These are phyloP conservation scores for Kwoniella sp. DNA, from an alignment of 768 basidiomycete genomes.

Conservation along the genomic window DNA sequence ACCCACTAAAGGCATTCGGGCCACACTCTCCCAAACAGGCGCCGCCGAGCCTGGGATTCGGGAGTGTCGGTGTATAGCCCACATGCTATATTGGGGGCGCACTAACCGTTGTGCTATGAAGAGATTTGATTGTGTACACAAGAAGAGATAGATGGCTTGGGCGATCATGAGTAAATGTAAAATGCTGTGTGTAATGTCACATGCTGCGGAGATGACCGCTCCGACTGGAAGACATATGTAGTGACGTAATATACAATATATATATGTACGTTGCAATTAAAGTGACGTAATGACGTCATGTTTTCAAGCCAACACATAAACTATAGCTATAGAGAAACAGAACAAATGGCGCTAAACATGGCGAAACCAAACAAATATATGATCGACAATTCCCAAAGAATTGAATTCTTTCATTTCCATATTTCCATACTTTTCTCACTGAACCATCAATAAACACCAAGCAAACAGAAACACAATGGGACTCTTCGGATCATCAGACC, in stretches of 20 bases:
- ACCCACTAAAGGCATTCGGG: constrained; percentile 6
- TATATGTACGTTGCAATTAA: too few relatives aligned
- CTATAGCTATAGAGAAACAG: not conserved
- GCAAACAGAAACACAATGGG: constrained; percentile 39
- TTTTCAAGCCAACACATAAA: not conserved
- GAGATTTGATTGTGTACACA: constrained; percentile 10
- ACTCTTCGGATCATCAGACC: constrained; percentile 46
- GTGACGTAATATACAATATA: too few relatives aligned
- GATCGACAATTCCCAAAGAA: too few relatives aligned
- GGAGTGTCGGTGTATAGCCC: not conserved
- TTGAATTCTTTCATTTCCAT: too few relatives aligned
- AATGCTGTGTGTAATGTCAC: too few relatives aligned
- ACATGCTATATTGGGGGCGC: constrained; percentile 2
- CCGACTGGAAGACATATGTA: too few relatives aligned
- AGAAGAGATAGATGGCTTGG: too few relatives aligned
- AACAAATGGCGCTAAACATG: not conserved
- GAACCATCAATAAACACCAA: too few relatives aligned
- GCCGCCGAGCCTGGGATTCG: not conserved
- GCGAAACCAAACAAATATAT: not conserved
- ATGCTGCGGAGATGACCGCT: constrained; percentile 1
- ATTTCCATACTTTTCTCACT: too few relatives aligned
- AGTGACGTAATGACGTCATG: constrained; percentile 2
- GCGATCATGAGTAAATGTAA: too few relatives aligned
- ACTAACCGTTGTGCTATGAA: constrained; percentile 33
- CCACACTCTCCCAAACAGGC: not conserved